Percentiles rank a stretch among this genome's conserved stretches.
phyloP scores from a whole-genome alignment of 495 filamentous ascomycete genomes.

The Letharia columbiana region DNA sequence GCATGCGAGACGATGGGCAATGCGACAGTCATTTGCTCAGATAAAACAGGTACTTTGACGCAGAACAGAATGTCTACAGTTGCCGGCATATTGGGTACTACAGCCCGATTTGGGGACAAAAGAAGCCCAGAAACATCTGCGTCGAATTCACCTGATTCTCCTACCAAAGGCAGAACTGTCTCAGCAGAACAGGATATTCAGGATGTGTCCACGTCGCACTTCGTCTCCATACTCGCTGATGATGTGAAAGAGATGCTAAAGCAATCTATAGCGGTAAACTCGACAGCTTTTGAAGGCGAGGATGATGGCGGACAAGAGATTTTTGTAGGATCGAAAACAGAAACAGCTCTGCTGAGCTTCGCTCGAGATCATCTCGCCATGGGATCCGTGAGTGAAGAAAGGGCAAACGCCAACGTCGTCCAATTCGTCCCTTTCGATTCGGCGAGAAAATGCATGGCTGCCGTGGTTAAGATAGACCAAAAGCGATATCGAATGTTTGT shows the following conservation, averaged over 20 bases:
- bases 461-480: conserved; percentile 57
- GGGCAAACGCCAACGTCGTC: conserved; percentile 57
- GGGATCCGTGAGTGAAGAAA: conserved; percentile 57
- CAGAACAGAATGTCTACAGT: conserved; percentile 90
- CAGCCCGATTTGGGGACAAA: conserved; percentile 58
- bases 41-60: conserved; percentile 94
- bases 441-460: conserved; percentile 79
- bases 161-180: conserved; percentile 18
- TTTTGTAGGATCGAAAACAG: conserved; percentile 86
- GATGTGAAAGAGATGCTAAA: conserved; percentile 56
- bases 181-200: conserved; percentile 24
- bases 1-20: conserved; percentile 99
- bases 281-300: conserved; percentile 81
- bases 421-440: conserved; percentile 86
- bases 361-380: conserved; percentile 71
- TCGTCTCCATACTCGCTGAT: conserved; percentile 47
- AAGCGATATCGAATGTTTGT: conserved; percentile 65
- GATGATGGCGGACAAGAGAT: conserved; percentile 48
- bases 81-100: conserved; percentile 63
- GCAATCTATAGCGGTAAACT: conserved; percentile 75
- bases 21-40: conserved; percentile 90
- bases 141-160: conserved; percentile 24
- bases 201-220: conserved; percentile 48
- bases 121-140: conserved; percentile 28
- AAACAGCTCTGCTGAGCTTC: conserved; percentile 71